Percentiles rank a stretch among this genome's conserved stretches.
These are phyloP conservation scores for Kitagawia praeruptora DNA, from an alignment of 129 eudicot genomes.

Conservation along the genomic window DNA sequence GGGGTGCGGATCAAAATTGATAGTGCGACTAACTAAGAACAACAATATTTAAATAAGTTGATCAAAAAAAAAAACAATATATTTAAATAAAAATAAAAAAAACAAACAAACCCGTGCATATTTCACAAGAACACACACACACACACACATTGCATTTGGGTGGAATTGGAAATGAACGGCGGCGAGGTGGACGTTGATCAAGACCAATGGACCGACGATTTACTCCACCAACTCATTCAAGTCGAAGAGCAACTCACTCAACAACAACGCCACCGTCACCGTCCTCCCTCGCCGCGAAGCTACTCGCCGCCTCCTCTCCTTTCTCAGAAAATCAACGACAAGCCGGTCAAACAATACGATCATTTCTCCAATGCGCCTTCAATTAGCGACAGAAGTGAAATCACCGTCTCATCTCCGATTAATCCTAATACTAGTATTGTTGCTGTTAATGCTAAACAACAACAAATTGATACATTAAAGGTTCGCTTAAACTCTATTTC, in stretches of 20 bases:
- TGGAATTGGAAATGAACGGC: background rate
- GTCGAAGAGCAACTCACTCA: background rate
- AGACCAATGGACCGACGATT: background rate
- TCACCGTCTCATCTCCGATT: background rate
- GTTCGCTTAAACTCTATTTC: slow-evolving; percentile 21
- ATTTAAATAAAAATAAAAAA: too few relatives aligned
- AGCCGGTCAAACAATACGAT: background rate
- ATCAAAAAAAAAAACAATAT: too few relatives aligned
- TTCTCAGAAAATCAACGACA: background rate
- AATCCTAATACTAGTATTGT: background rate
- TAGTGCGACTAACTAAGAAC: too few relatives aligned
- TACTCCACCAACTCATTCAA: background rate
- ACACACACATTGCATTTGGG: too few relatives aligned
- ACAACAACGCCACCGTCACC: background rate
- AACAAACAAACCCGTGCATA: too few relatives aligned
- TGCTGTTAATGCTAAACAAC: slow-evolving; percentile 22
- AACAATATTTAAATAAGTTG: too few relatives aligned
- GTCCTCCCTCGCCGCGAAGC: background rate
- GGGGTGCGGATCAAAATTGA: too few relatives aligned
- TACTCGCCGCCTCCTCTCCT: background rate
- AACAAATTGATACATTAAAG: slow-evolving; percentile 45
- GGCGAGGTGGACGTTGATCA: background rate
- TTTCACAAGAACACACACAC: too few relatives aligned
- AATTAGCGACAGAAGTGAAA: background rate
- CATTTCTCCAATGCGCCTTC: background rate